These are phyloP conservation scores for Takashimella koratensis DNA, from an alignment of 1,284 basidiomycete species.

Conservation along the genomic window DNA sequence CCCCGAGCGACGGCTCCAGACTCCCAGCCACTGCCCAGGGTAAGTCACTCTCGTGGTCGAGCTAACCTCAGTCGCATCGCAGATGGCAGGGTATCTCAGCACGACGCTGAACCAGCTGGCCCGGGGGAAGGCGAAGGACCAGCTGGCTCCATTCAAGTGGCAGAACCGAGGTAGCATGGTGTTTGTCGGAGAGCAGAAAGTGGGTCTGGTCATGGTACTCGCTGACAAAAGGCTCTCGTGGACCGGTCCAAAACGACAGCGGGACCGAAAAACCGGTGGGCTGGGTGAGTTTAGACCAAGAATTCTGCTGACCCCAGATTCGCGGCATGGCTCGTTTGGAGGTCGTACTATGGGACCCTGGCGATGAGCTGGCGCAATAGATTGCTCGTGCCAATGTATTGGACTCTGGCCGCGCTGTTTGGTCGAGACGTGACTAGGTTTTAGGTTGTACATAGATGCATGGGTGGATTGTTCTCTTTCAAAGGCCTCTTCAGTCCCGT, in stretches of 20 bases:
- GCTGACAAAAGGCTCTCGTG: slow-evolving; percentile 59
- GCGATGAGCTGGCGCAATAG: slow-evolving; percentile 72
- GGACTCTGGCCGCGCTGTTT: slow-evolving; percentile 58
- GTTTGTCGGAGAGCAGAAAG: slow-evolving; percentile 70
- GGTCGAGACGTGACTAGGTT: slow-evolving; percentile 76
- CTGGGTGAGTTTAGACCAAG: slow-evolving; percentile 51
- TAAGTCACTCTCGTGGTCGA: slow-evolving; percentile 24
- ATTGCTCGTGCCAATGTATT: slow-evolving; percentile 66
- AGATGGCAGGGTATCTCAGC: slow-evolving; percentile 69
- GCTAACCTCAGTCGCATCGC: slow-evolving; percentile 63
- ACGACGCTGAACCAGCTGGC: slow-evolving; percentile 65
- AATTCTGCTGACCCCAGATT: slow-evolving; percentile 7
- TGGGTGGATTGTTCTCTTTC: not conserved
- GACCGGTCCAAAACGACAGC: slow-evolving; percentile 60
- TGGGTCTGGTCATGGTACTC: slow-evolving; percentile 11
- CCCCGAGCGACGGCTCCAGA: slow-evolving; percentile 57
- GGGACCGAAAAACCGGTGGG: slow-evolving; percentile 61
- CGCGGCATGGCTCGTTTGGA: slow-evolving; percentile 49
- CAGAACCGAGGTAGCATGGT: slow-evolving; percentile 71
- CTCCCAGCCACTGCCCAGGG: slow-evolving; percentile 82
- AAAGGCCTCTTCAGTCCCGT: not conserved
- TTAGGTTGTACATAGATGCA: slow-evolving; percentile 42
- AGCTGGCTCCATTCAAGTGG: slow-evolving; percentile 60
- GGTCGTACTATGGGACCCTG: slow-evolving; percentile 55
- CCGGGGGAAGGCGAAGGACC: slow-evolving; percentile 47